Base-by-base conservation (phyloP, 1,284 basidiomycete species). In the Ceraceosorus guamensis region DNA sequence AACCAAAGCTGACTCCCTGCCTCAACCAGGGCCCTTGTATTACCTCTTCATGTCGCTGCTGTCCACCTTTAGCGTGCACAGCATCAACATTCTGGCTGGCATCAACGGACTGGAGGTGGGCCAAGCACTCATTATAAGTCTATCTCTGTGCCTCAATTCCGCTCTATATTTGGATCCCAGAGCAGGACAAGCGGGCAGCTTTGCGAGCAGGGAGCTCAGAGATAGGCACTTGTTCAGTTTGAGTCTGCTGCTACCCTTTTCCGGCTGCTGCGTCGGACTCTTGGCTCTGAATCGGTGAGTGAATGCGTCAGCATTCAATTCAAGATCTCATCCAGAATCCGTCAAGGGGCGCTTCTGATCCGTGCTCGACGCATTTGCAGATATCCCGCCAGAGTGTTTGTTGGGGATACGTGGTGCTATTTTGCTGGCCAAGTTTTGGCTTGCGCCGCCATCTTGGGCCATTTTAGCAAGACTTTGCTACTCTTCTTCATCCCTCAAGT, bases 401-500 rank as follows among this genome's bases (percentile, higher is more conserved):
- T 92, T 0, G 95, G 95, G 2, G 95, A 99, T 75, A 99, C 95
- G 0, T 83, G 97, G 43, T 98, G 95, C 78, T 99, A 99, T 78
- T 87, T 97, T 56, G 86, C 91, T 0, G 95, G 73, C 0, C 72
- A 73, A 62, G 71, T 73, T 2, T 63, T 76, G 11, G 65, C 68
- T 3, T 63, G 66, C 3, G 68, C 63, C 1, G 73, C 69, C 8
- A 65, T 76, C 6, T 48, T 76, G 24, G 91, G 89, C 0, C 95
- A 99, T 77, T 97, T 95, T 77, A 90, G 89, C 55, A 99, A 98
- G 79, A 99, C 93, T 0, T 80, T 99, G 4, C 81, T 97, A 50
- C 80, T 98, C 32, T 97, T 99, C 81, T 98, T 98, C 80, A 81
- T 96, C 35, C 95, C 95, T 4, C 95, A 99, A 75, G 87, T 96